phyloP scores from a whole-genome alignment of 176 grass and related monocot genomes.

The Triticum timopheevii region DNA sequence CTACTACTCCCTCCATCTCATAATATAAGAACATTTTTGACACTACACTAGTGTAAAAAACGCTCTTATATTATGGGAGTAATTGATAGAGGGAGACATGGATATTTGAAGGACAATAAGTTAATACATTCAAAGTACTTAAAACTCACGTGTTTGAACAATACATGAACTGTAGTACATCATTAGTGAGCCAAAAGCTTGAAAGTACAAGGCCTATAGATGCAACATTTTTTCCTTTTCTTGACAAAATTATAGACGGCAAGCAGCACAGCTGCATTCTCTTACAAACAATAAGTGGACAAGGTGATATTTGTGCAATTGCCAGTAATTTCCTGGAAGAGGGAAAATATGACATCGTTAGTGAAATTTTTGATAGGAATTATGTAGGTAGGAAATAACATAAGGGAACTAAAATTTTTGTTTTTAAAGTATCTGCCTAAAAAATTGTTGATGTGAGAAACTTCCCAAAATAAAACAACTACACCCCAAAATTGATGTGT shows the following conservation, averaged over 20 bases:
- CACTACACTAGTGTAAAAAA: too few species aligned
- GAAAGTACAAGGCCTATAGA: background rate
- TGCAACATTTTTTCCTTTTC: background rate
- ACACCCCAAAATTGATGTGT: background rate
- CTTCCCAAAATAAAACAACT: background rate
- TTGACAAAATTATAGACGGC: background rate
- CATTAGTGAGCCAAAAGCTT: background rate
- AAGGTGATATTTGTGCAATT: background rate
- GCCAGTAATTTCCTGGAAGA: background rate
- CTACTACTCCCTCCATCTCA: too few species aligned
- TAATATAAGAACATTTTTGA: too few species aligned
- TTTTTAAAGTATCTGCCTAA: too few species aligned
- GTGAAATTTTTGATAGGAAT: background rate
- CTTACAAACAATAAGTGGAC: background rate
- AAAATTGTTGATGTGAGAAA: background rate
- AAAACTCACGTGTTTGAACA: background rate
- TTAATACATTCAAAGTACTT: background rate
- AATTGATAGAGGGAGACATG: background rate
- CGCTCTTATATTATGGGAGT: too few species aligned
- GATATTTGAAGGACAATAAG: background rate
- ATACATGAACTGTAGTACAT: background rate
- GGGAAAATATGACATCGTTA: background rate
- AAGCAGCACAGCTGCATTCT: background rate
- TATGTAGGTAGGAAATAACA: background rate
- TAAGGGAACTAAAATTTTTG: too few species aligned